These are phyloP conservation scores for Aspergillus indologenus DNA, from an alignment of 495 filamentous ascomycete genomes.

Conservation along the genomic window DNA sequence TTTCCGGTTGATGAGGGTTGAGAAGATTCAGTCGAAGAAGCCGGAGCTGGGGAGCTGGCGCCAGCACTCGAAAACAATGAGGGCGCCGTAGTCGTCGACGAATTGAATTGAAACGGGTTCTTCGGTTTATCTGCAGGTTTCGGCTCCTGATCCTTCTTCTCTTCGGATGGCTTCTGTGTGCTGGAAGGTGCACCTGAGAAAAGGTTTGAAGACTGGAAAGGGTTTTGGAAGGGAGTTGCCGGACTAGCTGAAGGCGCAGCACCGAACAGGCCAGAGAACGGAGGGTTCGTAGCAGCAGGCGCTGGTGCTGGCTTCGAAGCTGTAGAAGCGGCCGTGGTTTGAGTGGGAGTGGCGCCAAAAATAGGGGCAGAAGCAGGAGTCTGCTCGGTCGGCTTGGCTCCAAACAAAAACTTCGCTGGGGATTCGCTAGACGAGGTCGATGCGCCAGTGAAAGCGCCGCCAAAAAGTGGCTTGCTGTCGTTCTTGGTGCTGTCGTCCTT, in stretches of 20 bases:
- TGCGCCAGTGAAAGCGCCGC: conserved; percentile 10
- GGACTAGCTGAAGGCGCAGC: conserved; percentile 18
- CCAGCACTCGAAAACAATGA: conserved; percentile 22
- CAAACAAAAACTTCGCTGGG: conserved; percentile 26
- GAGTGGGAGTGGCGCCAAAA: conserved; percentile 24
- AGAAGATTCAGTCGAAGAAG: conserved; percentile 16
- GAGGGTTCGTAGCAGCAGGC: conserved; percentile 11
- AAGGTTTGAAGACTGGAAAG: conserved; percentile 23
- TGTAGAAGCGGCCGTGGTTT: conserved; percentile 17
- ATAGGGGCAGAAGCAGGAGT: conserved; percentile 19
- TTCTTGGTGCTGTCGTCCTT: neutral
- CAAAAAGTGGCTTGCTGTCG: conserved; percentile 7
- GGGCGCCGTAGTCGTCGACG: conserved; percentile 9
- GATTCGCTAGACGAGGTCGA: conserved; percentile 17
- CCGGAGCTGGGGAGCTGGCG: conserved; percentile 7
- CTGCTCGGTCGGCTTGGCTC: conserved; percentile 16
- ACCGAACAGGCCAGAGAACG: conserved; percentile 21
- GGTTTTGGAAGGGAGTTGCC: conserved; percentile 20
- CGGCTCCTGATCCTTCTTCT: conserved; percentile 15
- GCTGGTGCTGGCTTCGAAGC: conserved; percentile 10
- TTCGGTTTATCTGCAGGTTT: conserved; percentile 16
- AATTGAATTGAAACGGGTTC: conserved; percentile 13
- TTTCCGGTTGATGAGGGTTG: conserved; percentile 22
- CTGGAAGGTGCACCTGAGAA: conserved; percentile 16
- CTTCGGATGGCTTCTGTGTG: conserved; percentile 13